Conservation (phyloP, 2,329 filamentous ascomycete species). For the Fusarium sp. region DNA sequence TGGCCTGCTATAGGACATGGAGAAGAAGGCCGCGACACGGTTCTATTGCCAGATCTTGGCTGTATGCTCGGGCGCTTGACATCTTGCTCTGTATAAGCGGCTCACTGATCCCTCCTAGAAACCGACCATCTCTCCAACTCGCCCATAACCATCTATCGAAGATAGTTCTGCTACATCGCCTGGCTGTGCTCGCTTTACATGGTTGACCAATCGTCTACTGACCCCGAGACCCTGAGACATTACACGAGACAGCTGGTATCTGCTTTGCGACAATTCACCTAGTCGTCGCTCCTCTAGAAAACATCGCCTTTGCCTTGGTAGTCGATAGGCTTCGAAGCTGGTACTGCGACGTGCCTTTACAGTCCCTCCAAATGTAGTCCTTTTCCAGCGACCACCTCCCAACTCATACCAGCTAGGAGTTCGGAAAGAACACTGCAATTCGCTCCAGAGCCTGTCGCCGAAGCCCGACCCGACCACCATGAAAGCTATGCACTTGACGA, state of each 20-base stretch:
- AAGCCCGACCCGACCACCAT: neutral
- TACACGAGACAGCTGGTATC: neutral
- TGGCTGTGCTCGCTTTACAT: neutral
- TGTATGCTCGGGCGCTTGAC: neutral
- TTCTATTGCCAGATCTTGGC: neutral
- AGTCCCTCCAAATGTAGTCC: neutral
- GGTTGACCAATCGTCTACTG: neutral
- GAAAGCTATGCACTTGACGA: neutral
- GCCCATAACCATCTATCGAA: neutral
- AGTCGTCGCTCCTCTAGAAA: neutral
- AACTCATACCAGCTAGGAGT: neutral
- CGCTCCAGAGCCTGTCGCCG: neutral
- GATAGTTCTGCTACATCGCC: neutral
- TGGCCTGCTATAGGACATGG: neutral
- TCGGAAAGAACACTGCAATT: neutral
- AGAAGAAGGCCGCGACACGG: neutral
- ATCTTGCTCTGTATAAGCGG: neutral
- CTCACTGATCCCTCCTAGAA: neutral
- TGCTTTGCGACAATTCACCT: neutral
- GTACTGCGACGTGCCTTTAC: neutral
- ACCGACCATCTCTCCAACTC: accelerated
- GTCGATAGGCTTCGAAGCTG: neutral
- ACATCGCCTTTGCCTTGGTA: neutral
- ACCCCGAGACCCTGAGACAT: neutral
- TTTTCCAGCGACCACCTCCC: neutral